A percentile compares a stretch with the other conserved stretches of the same genome.
Conservation (phyloP, 2,329 filamentous ascomycete species). For the Arthroderma sp. region DNA sequence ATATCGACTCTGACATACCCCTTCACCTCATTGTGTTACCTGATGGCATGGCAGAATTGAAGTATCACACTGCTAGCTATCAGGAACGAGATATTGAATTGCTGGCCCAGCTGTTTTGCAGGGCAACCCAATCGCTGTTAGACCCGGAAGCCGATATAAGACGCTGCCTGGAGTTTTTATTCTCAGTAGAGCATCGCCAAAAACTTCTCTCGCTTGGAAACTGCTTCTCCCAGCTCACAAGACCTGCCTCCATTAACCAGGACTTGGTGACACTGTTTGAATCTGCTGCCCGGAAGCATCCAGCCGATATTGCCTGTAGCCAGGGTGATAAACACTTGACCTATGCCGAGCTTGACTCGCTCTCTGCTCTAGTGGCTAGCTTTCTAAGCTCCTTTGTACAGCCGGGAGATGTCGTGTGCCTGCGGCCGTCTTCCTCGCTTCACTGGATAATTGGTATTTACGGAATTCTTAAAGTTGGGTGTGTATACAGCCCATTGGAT, state of each 20-base stretch:
- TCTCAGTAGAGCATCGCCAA: neutral
- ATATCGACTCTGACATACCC: slow-evolving; percentile 3
- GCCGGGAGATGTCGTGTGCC: slow-evolving; percentile 1
- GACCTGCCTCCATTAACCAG: neutral
- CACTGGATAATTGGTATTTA: slow-evolving; percentile 1
- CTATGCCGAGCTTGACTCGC: neutral
- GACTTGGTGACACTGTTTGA: slow-evolving; percentile 2
- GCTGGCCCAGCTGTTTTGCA: neutral
- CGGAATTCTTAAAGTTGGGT: neutral
- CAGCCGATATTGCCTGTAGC: neutral
- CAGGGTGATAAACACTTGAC: neutral
- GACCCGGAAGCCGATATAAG: neutral
- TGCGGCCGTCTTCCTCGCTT: neutral
- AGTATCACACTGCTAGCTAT: neutral
- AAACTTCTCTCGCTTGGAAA: neutral
- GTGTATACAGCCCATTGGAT: neutral
- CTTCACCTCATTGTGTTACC: neutral
- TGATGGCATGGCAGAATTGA: neutral
- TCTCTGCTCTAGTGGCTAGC: neutral
- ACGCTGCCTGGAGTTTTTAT: neutral
- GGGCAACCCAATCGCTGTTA: neutral
- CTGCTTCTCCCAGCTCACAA: neutral
- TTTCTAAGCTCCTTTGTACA: neutral
- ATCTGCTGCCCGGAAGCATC: neutral
- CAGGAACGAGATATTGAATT: neutral